Conservation (phyloP, 2,329 filamentous ascomycete genomes). For the Chaetomiaceae sp. region DNA sequence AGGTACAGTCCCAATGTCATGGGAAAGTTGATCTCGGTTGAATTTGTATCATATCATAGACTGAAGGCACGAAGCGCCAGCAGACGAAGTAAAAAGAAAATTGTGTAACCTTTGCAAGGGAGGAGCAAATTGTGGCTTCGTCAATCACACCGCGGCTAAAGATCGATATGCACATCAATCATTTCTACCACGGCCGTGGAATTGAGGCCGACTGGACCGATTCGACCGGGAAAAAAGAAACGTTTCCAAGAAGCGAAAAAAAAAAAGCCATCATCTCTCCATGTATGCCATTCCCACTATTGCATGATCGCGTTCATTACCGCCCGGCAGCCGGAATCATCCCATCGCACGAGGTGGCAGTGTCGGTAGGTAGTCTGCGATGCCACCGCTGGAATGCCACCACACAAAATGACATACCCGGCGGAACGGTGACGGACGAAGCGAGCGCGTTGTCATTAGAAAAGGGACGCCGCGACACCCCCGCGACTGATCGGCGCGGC, state of each 20-base stretch:
- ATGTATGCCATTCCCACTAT: too few species aligned
- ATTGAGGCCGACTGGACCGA: not conserved
- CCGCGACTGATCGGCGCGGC: not conserved
- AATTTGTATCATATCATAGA: too few species aligned
- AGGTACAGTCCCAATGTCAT: too few species aligned
- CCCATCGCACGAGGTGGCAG: not conserved
- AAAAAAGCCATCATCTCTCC: not conserved
- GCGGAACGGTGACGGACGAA: too few species aligned
- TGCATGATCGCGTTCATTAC: not conserved
- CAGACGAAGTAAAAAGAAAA: too few species aligned
- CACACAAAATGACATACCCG: too few species aligned
- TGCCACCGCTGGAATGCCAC: not conserved
- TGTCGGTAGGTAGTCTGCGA: slow-evolving; percentile 4
- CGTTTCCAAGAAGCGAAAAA: not conserved
- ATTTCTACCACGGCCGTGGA: not conserved
- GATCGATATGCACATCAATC: not conserved
- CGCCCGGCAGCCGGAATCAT: not conserved
- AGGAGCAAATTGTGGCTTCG: too few species aligned
- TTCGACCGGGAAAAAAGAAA: not conserved
- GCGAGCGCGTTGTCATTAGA: not conserved
- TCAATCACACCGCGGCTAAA: not conserved
- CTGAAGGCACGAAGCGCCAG: too few species aligned
- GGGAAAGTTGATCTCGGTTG: too few species aligned
- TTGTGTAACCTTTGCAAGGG: too few species aligned
- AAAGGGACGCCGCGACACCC: too few species aligned